These are phyloP conservation scores for Tetragonia tetragonoides DNA, from an alignment of 148 eudicot species.

Conservation along the genomic window DNA sequence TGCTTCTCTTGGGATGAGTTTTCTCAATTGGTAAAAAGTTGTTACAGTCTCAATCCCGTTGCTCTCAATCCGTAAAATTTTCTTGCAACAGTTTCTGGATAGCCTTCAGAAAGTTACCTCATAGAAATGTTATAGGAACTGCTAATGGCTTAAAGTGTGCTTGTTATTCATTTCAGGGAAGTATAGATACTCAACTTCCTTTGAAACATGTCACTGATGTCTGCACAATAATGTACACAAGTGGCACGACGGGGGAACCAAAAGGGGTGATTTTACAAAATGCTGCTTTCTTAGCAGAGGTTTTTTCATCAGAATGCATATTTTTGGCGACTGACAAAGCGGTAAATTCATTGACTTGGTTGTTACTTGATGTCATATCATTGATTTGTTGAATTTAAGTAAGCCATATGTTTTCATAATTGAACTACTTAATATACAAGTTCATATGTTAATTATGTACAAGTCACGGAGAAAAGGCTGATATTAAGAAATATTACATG, in stretches of 20 bases:
- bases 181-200: constrained; percentile 55
- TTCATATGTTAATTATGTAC: neutral
- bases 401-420: neutral
- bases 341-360: constrained; percentile 35
- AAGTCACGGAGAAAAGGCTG: neutral
- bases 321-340: constrained; percentile 61
- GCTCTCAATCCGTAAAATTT: neutral
- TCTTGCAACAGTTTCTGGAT: neutral
- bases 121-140: neutral
- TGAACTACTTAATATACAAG: neutral
- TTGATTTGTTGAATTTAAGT: constrained; percentile 2
- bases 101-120: neutral
- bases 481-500: neutral
- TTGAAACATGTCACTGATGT: constrained; percentile 48
- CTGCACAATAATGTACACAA: constrained; percentile 93
- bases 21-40: constrained; percentile 42
- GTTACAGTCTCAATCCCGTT: neutral
- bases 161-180: constrained; percentile 48
- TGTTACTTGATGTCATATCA: neutral
- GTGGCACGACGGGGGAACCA: constrained; percentile 96
- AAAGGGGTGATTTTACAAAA: constrained; percentile 87
- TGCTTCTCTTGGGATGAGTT: constrained; percentile 93
- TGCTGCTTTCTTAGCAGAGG: constrained; percentile 60
- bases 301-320: constrained; percentile 59
- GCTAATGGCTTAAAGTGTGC: neutral